Percentiles rank a stretch among this genome's conserved stretches.
These are phyloP conservation scores for Vigna trinervia DNA, from an alignment of 306 rosid genomes.

Conservation along the genomic window DNA sequence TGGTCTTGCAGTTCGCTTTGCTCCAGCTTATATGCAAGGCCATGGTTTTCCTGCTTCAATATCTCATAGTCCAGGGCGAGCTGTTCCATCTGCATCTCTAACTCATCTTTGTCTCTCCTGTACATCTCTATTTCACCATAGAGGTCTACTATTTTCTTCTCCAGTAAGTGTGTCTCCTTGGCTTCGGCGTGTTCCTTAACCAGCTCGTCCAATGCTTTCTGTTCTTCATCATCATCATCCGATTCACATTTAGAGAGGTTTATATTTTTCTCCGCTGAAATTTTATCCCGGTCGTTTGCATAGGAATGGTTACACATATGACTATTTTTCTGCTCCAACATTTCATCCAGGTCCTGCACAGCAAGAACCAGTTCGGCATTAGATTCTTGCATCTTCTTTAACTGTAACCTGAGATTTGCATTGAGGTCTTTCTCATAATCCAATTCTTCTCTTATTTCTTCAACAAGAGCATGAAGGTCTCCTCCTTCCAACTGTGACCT, in stretches of 20 bases:
- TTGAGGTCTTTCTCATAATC: conserved; percentile 79
- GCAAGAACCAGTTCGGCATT: conserved; percentile 86
- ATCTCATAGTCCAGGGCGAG: conserved; percentile 98
- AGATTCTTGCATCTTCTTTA: conserved; percentile 88
- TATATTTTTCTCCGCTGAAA: conserved; percentile 49
- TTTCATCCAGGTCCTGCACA: conserved; percentile 80
- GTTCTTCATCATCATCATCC: conserved; percentile 81
- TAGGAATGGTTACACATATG: conserved; percentile 47
- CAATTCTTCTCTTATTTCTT: conserved; percentile 85
- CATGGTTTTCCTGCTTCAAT: conserved; percentile 95
- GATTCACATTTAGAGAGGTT: conserved; percentile 52
- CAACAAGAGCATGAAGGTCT: conserved; percentile 64
- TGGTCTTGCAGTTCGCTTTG: conserved; percentile 92
- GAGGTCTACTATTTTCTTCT: conserved; percentile 75
- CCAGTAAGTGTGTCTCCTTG: conserved; percentile 67
- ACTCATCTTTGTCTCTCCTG: conserved; percentile 89
- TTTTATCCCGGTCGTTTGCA: conserved; percentile 36
- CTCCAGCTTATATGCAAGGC: conserved; percentile 73
- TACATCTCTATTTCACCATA: conserved; percentile 82
- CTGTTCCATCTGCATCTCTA: conserved; percentile 97
- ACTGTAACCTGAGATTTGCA: conserved; percentile 76
- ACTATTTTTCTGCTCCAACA: conserved; percentile 73
- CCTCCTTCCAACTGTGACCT: conserved; percentile 66
- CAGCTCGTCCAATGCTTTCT: conserved; percentile 76
- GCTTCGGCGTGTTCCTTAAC: conserved; percentile 60